Base-by-base conservation (phyloP, 2,329 filamentous ascomycete species). In the Fusarium keratoplasticum region DNA sequence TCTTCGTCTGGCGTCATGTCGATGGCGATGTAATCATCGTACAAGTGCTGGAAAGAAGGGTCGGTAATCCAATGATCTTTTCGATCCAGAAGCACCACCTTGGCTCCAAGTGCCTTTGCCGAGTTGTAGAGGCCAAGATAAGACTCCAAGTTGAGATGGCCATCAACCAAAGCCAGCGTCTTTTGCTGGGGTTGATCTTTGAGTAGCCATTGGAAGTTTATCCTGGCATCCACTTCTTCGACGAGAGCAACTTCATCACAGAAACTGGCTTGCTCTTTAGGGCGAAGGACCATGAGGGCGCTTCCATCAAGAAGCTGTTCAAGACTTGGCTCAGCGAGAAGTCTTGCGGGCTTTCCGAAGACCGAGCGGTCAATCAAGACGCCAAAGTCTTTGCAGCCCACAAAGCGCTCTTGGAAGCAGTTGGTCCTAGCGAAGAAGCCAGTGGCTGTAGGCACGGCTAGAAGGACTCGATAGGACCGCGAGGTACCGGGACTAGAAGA, bases 41-140 rank as follows among this genome's bases (percentile, higher is more conserved):
- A 59, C 20, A 59, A 27, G 33, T 59, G 55, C 6, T 11, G 31
- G 20, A 59, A 40, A 5, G 55, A 25, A 9, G 35, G 20, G 14
- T 59, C 55, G 16, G 22, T 59, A 16, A 40, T 59, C 55, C 55
- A 59, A 6, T 59, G 55, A 25, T 59, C 55, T 27, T 36, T 36
- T 9, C 55, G 55, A 59, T 59, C 55, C 4, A 59, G 55, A 59
- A 59, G 55, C 33, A 59, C 55, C 6, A 59, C 33, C 35, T 59
- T 59, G 22, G 18, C 55, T 36, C 55, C 55, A 36, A 59, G 55
- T n/a, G 55, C 55, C 55, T 38, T 59, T 27, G 55, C 55, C 18
- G 55, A 59, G 55, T 29, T 59, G 22, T 59, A 59, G 4, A 59
- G 55, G 20, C 55, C 55, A 27, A 59, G 55, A 36, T 59, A 59